Conservation (phyloP, 2,329 filamentous ascomycete species). For the Emergomyces africanus region DNA sequence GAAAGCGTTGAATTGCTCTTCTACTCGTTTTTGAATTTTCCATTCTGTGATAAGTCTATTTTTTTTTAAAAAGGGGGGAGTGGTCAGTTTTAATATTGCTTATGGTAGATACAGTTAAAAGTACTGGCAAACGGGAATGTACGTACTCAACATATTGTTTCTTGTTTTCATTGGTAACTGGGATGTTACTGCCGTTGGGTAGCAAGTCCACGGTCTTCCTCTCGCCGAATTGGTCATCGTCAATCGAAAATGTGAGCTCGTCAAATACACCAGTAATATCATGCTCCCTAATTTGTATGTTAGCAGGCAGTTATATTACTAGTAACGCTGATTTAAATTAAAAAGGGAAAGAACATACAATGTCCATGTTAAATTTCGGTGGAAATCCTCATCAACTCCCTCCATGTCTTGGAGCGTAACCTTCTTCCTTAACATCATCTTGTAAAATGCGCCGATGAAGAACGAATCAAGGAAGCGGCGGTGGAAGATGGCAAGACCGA, state of each 20-base stretch:
- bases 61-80: background rate
- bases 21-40: slow-evolving; percentile 97
- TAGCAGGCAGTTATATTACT: slow-evolving; percentile 9
- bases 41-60: slow-evolving; percentile 83
- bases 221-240: slow-evolving; percentile 94
- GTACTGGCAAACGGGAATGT: background rate
- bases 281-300: slow-evolving; percentile 51
- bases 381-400: slow-evolving; percentile 95
- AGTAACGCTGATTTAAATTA: background rate
- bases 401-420: slow-evolving; percentile 94
- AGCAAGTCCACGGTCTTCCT: slow-evolving; percentile 90
- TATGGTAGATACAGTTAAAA: background rate
- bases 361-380: slow-evolving; percentile 93
- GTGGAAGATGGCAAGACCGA: slow-evolving; percentile 96
- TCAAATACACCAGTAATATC: slow-evolving; percentile 80
- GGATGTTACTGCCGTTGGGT: slow-evolving; percentile 76
- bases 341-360: slow-evolving; percentile 40
- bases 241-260: slow-evolving; percentile 91
- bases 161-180: slow-evolving; percentile 98
- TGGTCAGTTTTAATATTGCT: background rate
- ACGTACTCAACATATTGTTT: slow-evolving; percentile 89
- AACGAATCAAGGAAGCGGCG: slow-evolving; percentile 94
- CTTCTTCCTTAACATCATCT: slow-evolving; percentile 95
- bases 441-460: slow-evolving; percentile 98
- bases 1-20: slow-evolving; percentile 97